phyloP scores from a whole-genome alignment of 805 yeast species.

The Wickerhamiella galacta region DNA sequence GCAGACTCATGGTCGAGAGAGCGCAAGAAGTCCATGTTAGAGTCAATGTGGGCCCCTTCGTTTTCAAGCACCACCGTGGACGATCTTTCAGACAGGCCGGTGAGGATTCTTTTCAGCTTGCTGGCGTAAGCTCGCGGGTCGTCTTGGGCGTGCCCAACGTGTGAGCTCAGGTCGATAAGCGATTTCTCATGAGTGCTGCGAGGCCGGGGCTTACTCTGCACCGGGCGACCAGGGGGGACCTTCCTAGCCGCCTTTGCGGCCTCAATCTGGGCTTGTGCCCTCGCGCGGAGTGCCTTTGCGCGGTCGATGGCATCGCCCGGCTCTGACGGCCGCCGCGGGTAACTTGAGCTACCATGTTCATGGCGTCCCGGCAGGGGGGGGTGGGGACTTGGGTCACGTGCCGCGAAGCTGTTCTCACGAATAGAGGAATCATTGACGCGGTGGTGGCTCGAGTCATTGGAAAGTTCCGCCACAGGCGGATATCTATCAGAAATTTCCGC shows the following conservation, averaged over 20 bases:
- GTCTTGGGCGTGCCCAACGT: no score
- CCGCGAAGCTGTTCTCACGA: no score
- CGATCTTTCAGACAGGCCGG: constrained; percentile 19
- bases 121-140: background rate
- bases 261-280: constrained; percentile 8
- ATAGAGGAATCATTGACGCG: no score
- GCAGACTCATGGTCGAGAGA: constrained; percentile 16
- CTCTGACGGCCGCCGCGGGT: no score
- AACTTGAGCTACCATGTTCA: no score
- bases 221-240: background rate
- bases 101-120: constrained; percentile 20
- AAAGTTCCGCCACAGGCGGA: constrained; percentile 35
- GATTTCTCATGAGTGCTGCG: background rate
- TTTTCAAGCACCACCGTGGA: constrained; percentile 21
- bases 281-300: constrained; percentile 5
- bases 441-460: constrained; percentile 3
- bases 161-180: no score
- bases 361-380: no score
- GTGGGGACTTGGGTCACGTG: no score
- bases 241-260: constrained; percentile 1
- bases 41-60: constrained; percentile 18
- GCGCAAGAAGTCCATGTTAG: constrained; percentile 24
- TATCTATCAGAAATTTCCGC: no score
- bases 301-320: background rate
- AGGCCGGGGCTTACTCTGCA: background rate